These are phyloP conservation scores for Sporothrix phasma DNA, from an alignment of 2,329 filamentous ascomycete species.

Conservation along the genomic window DNA sequence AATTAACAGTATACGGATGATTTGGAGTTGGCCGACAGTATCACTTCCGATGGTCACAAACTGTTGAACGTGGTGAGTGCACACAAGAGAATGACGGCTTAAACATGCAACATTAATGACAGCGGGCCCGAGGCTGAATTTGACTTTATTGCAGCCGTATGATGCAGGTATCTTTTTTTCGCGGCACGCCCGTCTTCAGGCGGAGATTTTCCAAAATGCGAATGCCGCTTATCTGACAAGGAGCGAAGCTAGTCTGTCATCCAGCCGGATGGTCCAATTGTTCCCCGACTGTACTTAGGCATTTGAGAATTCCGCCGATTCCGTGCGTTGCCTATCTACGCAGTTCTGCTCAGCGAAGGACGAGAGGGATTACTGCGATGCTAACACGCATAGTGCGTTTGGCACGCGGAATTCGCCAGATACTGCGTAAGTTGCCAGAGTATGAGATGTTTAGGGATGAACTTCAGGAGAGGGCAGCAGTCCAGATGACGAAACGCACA, in stretches of 20 bases:
- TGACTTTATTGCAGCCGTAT: slow-evolving; percentile 51
- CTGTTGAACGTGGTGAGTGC: slow-evolving; percentile 70
- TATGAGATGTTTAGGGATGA: slow-evolving; percentile 56
- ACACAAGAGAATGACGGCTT: background rate
- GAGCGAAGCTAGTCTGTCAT: slow-evolving; percentile 12
- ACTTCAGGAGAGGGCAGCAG: slow-evolving; percentile 16
- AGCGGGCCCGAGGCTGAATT: background rate
- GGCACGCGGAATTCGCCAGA: slow-evolving; percentile 55
- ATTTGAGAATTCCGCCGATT: slow-evolving; percentile 89
- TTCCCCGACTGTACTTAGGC: slow-evolving; percentile 77
- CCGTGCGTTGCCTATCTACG: slow-evolving; percentile 81
- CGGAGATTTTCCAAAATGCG: slow-evolving; percentile 66
- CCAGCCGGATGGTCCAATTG: slow-evolving; percentile 27
- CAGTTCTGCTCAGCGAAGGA: slow-evolving; percentile 67
- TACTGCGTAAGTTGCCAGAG: slow-evolving; percentile 47
- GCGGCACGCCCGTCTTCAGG: slow-evolving; percentile 47
- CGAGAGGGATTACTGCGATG: slow-evolving; percentile 56
- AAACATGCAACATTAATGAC: too few relatives aligned
- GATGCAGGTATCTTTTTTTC: slow-evolving; percentile 87
- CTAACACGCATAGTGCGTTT: slow-evolving; percentile 63
- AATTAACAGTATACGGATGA: slow-evolving; percentile 47
- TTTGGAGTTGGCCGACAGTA: slow-evolving; percentile 75
- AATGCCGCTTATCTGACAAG: slow-evolving; percentile 67
- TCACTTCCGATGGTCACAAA: slow-evolving; percentile 81
- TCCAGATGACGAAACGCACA: slow-evolving; percentile 46